Evolutionary conservation across 2,329 filamentous ascomycete species (phyloP).

Genomic region (Penicillium hesseltinei): DNA sequence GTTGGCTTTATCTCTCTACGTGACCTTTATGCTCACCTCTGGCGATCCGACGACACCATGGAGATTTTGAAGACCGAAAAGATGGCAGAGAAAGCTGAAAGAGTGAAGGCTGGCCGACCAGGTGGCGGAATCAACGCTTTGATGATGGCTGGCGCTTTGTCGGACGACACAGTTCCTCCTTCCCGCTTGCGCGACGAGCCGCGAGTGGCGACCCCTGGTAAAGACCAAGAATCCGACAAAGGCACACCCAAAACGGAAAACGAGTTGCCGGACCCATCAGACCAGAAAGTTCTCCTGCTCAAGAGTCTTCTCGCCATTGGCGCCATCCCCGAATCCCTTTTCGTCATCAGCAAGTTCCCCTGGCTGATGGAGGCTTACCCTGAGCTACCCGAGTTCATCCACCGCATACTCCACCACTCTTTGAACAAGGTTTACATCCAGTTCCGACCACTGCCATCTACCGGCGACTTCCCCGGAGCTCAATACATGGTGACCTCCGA

Average conservation of each 20-base stretch:
- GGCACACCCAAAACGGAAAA: conserved; percentile 42
- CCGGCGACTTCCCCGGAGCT: conserved; percentile 47
- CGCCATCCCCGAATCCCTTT: conserved; percentile 87
- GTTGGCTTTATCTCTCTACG: conserved; percentile 91
- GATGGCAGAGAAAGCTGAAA: conserved; percentile 72
- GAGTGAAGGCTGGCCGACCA: conserved; percentile 67
- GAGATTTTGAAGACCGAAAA: conserved; percentile 66
- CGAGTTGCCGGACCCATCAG: conserved; percentile 67
- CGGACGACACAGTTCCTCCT: conserved; percentile 69
- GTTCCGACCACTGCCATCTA: conserved; percentile 48
- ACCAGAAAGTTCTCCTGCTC: conserved; percentile 84
- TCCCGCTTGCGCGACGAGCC: conserved; percentile 53
- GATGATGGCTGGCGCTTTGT: conserved; percentile 78
- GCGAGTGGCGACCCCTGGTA: conserved; percentile 53
- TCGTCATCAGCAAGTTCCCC: conserved; percentile 85
- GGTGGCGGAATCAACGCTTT: conserved; percentile 79
- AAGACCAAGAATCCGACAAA: conserved; percentile 53
- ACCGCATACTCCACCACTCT: conserved; percentile 80
- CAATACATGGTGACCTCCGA: conserved; percentile 57
- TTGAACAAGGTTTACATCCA: conserved; percentile 70
- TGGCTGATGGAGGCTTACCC: conserved; percentile 87
- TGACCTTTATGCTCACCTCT: conserved; percentile 89
- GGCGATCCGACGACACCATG: conserved; percentile 83
- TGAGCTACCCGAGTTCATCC: conserved; percentile 75
- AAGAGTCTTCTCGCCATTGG: conserved; percentile 86